Conservation (phyloP, 768 basidiomycete genomes). For the Leccinum uliginosum region DNA sequence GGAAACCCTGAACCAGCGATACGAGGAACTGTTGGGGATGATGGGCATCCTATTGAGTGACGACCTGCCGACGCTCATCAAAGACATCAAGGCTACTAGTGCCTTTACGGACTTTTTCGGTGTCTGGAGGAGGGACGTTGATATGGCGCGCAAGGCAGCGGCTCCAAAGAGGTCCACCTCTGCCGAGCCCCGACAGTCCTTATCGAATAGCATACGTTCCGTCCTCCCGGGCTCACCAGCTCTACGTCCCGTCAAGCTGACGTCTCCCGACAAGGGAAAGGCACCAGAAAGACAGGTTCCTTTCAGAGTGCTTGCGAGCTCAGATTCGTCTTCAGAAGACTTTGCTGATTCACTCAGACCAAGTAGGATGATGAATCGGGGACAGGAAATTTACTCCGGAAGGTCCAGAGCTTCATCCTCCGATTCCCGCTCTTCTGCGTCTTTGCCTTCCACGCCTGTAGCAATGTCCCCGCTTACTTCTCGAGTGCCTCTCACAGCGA, state of each 20-base stretch:
- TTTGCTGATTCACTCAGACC: conserved; percentile 2
- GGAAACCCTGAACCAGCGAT: conserved; percentile 59
- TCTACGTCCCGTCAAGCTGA: conserved; percentile 4
- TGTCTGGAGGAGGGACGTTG: conserved; percentile 70
- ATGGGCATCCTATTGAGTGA: conserved; percentile 55
- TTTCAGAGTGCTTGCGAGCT: conserved; percentile 5
- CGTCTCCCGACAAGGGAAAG: conserved; percentile 14
- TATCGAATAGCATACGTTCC: conserved; percentile 54
- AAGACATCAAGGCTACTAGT: conserved; percentile 56
- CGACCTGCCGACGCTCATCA: conserved; percentile 60
- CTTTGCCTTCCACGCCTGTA: conserved; percentile 23
- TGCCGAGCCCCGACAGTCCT: conserved; percentile 36
- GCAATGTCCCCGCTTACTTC: conserved; percentile 4
- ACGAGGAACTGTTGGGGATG: conserved; percentile 54
- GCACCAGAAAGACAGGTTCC: conserved; percentile 1
- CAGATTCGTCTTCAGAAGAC: conserved; percentile 28
- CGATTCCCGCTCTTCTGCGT: conserved; percentile 24
- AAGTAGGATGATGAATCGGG: conserved; percentile 5
- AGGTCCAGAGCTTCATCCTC: conserved; percentile 24
- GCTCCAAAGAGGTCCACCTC: conserved; percentile 15
- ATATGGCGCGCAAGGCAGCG: conserved; percentile 45
- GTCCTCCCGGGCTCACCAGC: conserved; percentile 42
- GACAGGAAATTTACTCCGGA: conserved; percentile 1
- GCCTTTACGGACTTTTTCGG: conserved; percentile 74
- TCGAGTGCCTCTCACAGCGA: conserved; percentile 20